These are phyloP conservation scores for Alternaria hordeiaustralica DNA, from an alignment of 2,329 filamentous ascomycete genomes.

Conservation along the genomic window DNA sequence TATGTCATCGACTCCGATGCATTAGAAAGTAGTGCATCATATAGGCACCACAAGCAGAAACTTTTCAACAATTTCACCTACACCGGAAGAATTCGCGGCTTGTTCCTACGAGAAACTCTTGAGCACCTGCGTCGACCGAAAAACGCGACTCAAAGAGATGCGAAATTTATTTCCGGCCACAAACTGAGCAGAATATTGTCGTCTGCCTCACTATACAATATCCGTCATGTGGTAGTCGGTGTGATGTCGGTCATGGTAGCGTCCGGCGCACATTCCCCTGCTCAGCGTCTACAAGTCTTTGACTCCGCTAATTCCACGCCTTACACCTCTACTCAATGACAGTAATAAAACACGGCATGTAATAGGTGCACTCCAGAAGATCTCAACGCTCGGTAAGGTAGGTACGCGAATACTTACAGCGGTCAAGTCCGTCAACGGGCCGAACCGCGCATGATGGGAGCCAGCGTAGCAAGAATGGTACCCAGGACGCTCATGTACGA, in stretches of 20 bases:
- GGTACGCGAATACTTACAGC: neutral
- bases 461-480: neutral
- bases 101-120: neutral
- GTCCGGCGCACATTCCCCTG: neutral
- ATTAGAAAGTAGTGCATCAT: neutral
- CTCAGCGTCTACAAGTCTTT: neutral
- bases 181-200: neutral
- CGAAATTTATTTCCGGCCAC: neutral
- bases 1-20: neutral
- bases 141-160: neutral
- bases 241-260: neutral
- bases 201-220: neutral
- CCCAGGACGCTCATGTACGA: neutral
- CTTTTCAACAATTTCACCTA: neutral
- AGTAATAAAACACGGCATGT: neutral
- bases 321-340: neutral
- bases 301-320: neutral
- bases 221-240: neutral
- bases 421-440: slow-evolving; percentile 1
- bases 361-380: neutral
- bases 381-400: neutral
- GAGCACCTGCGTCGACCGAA: neutral
- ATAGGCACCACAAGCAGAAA: neutral
- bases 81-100: neutral
- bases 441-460: slow-evolving; percentile 2